Evolutionary conservation across 768 basidiomycete genomes (phyloP), one percentile per base, ranked within the genome.

Genomic region (Gelatoporia subvermispora): DNA sequence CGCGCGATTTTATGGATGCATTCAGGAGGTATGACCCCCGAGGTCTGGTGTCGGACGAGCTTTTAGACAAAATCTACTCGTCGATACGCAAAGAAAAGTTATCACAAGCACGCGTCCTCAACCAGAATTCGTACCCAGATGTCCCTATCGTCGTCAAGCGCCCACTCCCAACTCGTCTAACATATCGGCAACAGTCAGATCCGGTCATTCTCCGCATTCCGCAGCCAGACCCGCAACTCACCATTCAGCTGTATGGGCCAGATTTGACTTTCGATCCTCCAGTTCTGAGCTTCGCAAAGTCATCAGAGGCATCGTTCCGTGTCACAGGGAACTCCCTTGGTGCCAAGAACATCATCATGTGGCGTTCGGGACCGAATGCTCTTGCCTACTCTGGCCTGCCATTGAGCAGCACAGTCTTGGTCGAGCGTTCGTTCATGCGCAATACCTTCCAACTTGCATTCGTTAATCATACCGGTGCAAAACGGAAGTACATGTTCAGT

Each of bases 381-480:
- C 74, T 85, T 39, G 74, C 81, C 47, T 98, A 97, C 64, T 71
- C 82, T 1, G 87, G 88, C 23, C 71, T 98, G 25, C 88, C 93
- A 15, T 71, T 87, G 47, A 91, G 85, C 63, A 84, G 79, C 56
- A 73, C 82, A 4, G 72, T 98, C 58, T 73, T 78, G 18, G 83
- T 95, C 51, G 93, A 95, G 62, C 85, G 93, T 17, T 84, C 91
- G 0, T 97, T 97, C 70, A 97, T 97, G 95, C 81, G 85, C 50
- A 88, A 97, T 63, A 96, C 94, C 0, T 94, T 98, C 76, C 91
- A 96, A 64, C 68, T 97, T 28, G 84, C 92, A 2, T 97, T 98
- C 70, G 53, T 74, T 35, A 82, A 83, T 56, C 80, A 85, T 53
- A 61, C 72, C 25, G 81, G 82, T 24, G 50, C 71, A 46, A 88